A percentile compares a stretch with the other conserved stretches of the same genome.
Conservation (phyloP, 176 grass and related monocot genomes). For the Chrysopogon serrulatus region DNA sequence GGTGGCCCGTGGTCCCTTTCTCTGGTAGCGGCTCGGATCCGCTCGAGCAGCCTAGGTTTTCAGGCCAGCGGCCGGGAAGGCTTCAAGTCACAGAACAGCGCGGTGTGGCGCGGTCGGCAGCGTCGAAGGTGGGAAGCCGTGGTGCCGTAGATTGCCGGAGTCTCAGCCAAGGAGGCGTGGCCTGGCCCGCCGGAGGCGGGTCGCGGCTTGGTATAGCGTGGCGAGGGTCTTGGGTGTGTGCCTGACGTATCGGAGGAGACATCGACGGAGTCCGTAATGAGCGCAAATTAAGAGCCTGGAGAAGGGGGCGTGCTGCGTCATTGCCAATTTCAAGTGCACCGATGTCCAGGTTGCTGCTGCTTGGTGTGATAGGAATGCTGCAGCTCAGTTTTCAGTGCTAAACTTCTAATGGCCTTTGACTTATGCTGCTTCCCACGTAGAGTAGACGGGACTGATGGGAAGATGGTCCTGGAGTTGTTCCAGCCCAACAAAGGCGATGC, state of each 20-base stretch:
- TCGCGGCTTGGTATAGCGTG: too few relatives aligned
- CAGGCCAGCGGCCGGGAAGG: too few relatives aligned
- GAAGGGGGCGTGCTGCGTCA: conserved; percentile 66
- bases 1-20: too few relatives aligned
- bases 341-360: conserved; percentile 61
- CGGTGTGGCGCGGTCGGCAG: too few relatives aligned
- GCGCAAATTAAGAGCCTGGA: conserved; percentile 73
- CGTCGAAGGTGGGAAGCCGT: too few relatives aligned
- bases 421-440: conserved; percentile 23
- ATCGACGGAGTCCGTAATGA: conserved; percentile 41
- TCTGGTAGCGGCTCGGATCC: too few relatives aligned
- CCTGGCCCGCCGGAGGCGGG: too few relatives aligned
- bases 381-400: not conserved
- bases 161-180: too few relatives aligned
- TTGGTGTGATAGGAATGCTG: not conserved
- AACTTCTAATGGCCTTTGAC: not conserved
- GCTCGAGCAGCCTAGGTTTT: too few relatives aligned
- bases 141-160: too few relatives aligned
- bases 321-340: conserved; percentile 86
- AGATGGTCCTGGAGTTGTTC: conserved; percentile 85
- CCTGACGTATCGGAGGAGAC: conserved; percentile 88
- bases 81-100: too few relatives aligned
- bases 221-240: too few relatives aligned
- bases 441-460: conserved; percentile 92
- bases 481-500: conserved; percentile 86